phyloP scores from a whole-genome alignment of 2,329 filamentous ascomycete genomes.

The Ploettnerulaceae sp. region DNA sequence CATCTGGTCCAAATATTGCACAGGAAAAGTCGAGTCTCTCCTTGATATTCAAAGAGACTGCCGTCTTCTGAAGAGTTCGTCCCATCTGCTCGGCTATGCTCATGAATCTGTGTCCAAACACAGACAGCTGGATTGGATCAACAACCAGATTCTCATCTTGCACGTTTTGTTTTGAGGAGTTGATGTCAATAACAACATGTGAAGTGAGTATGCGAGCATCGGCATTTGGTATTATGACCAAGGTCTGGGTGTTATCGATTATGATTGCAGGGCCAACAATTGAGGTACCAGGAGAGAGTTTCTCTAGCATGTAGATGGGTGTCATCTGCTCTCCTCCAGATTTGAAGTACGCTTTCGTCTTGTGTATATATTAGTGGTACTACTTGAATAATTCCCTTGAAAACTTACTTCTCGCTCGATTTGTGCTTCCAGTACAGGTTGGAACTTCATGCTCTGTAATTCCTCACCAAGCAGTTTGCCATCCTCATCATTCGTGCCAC shows the following conservation, averaged over 20 bases:
- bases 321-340: slow-evolving; percentile 73
- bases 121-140: slow-evolving; percentile 71
- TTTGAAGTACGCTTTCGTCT: slow-evolving; percentile 75
- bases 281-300: slow-evolving; percentile 66
- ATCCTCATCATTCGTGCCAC: slow-evolving; percentile 70
- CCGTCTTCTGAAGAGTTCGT: slow-evolving; percentile 73
- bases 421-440: no score
- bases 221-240: slow-evolving; percentile 77
- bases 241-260: slow-evolving; percentile 84
- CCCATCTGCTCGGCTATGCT: slow-evolving; percentile 84
- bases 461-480: no score
- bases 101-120: slow-evolving; percentile 82
- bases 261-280: slow-evolving; percentile 79
- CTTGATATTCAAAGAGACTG: slow-evolving; percentile 75
- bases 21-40: slow-evolving; percentile 81
- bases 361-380: slow-evolving; percentile 79
- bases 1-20: slow-evolving; percentile 71
- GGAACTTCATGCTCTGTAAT: no score
- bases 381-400: no score
- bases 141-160: slow-evolving; percentile 46
- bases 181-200: slow-evolving; percentile 83
- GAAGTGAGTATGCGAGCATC: slow-evolving; percentile 75
- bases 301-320: slow-evolving; percentile 75
- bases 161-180: slow-evolving; percentile 36
- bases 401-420: no score